phyloP scores from a whole-genome alignment of 2,329 filamentous ascomycete genomes.

The Talaromyces verruculosus region DNA sequence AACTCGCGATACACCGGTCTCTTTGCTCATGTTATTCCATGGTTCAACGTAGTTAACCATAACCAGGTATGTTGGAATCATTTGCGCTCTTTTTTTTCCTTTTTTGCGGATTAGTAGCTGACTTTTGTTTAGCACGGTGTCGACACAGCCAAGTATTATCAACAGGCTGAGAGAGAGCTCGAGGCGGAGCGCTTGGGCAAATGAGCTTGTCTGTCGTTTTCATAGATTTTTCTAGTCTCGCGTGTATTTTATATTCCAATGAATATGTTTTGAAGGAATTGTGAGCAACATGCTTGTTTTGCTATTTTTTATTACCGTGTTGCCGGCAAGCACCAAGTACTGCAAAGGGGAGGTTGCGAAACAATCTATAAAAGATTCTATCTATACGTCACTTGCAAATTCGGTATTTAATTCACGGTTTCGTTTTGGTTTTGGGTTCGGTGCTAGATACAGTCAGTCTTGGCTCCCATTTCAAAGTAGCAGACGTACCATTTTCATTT shows the following conservation, averaged over 20 bases:
- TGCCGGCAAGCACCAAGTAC: not conserved
- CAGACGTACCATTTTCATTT: conserved; percentile 74
- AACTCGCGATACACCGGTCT: conserved; percentile 90
- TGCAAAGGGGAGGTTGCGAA: not conserved
- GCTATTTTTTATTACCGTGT: too few relatives aligned
- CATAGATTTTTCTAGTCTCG: conserved; percentile 23
- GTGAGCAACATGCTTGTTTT: not conserved
- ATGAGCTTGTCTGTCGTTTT: conserved; percentile 22
- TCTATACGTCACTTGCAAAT: conserved; percentile 9
- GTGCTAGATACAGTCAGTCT: conserved; percentile 46
- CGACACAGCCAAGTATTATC: conserved; percentile 98
- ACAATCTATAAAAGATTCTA: not conserved
- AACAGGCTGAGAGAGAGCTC: conserved; percentile 88
- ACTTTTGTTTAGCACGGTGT: conserved; percentile 71
- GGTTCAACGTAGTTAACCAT: conserved; percentile 99
- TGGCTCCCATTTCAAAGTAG: not conserved
- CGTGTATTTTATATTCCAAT: conserved; percentile 20
- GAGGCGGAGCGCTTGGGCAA: conserved; percentile 66
- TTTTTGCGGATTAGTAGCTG: conserved; percentile 7
- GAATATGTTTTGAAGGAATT: conserved; percentile 6
- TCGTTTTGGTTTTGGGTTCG: conserved; percentile 64
- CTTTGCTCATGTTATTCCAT: conserved; percentile 81
- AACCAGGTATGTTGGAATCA: conserved; percentile 52
- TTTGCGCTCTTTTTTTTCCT: too few relatives aligned
- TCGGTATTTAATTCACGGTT: conserved; percentile 58